phyloP scores from a whole-genome alignment of 2,329 filamentous ascomycete species.

The Epichloe scottii region DNA sequence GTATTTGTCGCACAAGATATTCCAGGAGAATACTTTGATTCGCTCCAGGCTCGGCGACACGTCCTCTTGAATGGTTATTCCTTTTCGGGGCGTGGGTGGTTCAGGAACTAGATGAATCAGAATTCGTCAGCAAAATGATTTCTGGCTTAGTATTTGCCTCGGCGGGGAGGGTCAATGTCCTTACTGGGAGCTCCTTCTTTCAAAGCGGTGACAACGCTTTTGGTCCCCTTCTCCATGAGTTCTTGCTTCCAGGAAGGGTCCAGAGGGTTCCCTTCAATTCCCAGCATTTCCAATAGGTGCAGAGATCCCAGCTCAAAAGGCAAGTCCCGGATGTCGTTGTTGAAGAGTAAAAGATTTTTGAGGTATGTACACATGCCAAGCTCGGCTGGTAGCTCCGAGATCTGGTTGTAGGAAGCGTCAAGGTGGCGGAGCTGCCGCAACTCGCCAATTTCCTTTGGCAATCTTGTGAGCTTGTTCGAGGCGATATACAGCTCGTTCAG shows the following conservation, averaged over 20 bases:
- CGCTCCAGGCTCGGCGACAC: conserved; percentile 48
- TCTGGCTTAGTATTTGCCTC: background rate
- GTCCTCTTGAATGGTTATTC: conserved; percentile 65
- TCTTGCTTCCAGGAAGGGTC: conserved; percentile 65
- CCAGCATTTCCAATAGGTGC: conserved; percentile 77
- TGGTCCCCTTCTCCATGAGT: conserved; percentile 78
- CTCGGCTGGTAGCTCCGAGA: conserved; percentile 72
- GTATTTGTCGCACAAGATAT: conserved; percentile 89
- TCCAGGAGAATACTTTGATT: conserved; percentile 84
- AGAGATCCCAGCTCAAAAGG: conserved; percentile 82
- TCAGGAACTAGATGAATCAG: conserved; percentile 47
- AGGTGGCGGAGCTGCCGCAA: conserved; percentile 71
- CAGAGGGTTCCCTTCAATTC: conserved; percentile 84
- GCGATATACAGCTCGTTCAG: conserved; percentile 86
- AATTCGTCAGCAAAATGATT: conserved; percentile 10
- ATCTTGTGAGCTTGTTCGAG: conserved; percentile 72
- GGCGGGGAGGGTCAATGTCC: conserved; percentile 18
- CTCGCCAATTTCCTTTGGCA: conserved; percentile 73
- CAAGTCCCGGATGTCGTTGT: conserved; percentile 74
- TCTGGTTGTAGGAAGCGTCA: conserved; percentile 79
- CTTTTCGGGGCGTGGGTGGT: conserved; percentile 63
- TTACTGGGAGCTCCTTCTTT: conserved; percentile 76
- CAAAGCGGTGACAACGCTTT: conserved; percentile 68
- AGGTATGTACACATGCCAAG: conserved; percentile 95
- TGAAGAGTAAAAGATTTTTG: conserved; percentile 74